phyloP scores from a whole-genome alignment of 345 rosid species.

The Geranium brycei region DNA sequence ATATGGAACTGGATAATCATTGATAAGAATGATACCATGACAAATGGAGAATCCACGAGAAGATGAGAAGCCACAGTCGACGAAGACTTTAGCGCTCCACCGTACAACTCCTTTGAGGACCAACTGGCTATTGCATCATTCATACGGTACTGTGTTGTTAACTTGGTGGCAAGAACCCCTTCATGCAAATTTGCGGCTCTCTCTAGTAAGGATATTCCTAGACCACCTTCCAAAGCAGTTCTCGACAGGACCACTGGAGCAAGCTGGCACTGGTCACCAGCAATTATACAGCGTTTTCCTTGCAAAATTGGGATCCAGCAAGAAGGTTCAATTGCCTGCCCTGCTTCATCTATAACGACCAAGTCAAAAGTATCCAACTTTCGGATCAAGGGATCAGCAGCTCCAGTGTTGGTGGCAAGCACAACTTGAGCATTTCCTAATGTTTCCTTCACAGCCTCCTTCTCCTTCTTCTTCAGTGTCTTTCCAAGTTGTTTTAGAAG shows the following conservation, averaged over 20 bases:
- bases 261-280: conserved; percentile 91
- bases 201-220: conserved; percentile 77
- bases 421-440: conserved; percentile 78
- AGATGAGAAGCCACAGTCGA: conserved; percentile 63
- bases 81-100: conserved; percentile 66
- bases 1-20: conserved; percentile 11
- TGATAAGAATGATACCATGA: conserved; percentile 50
- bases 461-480: conserved; percentile 77
- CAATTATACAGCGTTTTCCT: conserved; percentile 79
- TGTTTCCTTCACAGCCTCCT: conserved; percentile 72
- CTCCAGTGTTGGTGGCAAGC: conserved; percentile 86
- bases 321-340: conserved; percentile 90
- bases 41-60: conserved; percentile 79
- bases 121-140: conserved; percentile 87
- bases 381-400: conserved; percentile 81
- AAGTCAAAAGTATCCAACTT: conserved; percentile 70
- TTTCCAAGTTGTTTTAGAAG: conserved; percentile 86
- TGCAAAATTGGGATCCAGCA: conserved; percentile 93
- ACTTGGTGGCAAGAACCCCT: conserved; percentile 51
- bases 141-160: conserved; percentile 88
- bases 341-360: conserved; percentile 95
- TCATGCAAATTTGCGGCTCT: conserved; percentile 67
- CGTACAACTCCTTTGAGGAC: conserved; percentile 98
- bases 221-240: conserved; percentile 82
- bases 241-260: conserved; percentile 87